These are phyloP conservation scores for Pontederia crassipes DNA, from an alignment of 176 grass and related monocot species.

Conservation along the genomic window DNA sequence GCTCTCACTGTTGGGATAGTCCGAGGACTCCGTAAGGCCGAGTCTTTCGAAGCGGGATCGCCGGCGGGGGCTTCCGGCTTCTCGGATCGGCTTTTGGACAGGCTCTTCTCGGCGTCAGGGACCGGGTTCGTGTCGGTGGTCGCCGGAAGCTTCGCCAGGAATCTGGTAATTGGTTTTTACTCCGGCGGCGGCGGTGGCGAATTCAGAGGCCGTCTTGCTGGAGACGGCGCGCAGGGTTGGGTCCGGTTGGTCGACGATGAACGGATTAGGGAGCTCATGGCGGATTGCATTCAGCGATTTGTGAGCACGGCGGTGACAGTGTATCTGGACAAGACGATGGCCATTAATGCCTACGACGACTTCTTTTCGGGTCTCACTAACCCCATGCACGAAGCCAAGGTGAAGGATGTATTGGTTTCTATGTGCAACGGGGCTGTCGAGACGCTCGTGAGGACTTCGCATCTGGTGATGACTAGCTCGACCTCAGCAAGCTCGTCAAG, in stretches of 20 bases:
- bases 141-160: constrained; percentile 59
- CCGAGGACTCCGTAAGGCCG: constrained; percentile 13
- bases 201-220: not conserved
- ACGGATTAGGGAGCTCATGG: constrained; percentile 51
- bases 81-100: constrained; percentile 57
- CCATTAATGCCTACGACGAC: constrained; percentile 26
- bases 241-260: constrained; percentile 42
- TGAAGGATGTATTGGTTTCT: constrained; percentile 75
- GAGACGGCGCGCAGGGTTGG: constrained; percentile 30
- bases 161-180: constrained; percentile 36
- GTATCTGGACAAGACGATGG: constrained; percentile 47
- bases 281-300: constrained; percentile 54
- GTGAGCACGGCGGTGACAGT: constrained; percentile 53
- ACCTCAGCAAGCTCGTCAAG: not conserved
- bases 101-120: constrained; percentile 46
- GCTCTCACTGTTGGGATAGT: constrained; percentile 23
- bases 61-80: constrained; percentile 18
- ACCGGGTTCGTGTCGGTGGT: constrained; percentile 59
- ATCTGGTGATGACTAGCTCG: constrained; percentile 19
- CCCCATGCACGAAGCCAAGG: constrained; percentile 52
- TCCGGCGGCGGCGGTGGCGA: constrained; percentile 14
- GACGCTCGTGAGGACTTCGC: constrained; percentile 63
- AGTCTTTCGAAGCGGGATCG: constrained; percentile 8
- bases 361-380: constrained; percentile 29
- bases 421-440: constrained; percentile 78